phyloP scores from a whole-genome alignment of 2,329 filamentous ascomycete species.

The Alternaria solani region DNA sequence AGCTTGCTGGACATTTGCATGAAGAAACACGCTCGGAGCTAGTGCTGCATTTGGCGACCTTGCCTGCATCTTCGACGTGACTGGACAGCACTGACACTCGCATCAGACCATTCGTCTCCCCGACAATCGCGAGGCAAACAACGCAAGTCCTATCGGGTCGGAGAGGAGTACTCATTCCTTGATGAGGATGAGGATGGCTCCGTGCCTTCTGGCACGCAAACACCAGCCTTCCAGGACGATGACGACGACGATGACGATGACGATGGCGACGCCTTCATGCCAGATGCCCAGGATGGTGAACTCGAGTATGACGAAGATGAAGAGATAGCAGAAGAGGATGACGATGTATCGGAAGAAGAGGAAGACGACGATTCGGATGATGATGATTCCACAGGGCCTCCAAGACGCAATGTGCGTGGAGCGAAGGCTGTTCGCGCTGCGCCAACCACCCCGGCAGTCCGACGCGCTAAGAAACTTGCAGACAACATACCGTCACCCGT shows the following conservation, averaged over 20 bases:
- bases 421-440: conserved; percentile 15
- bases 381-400: conserved; percentile 17
- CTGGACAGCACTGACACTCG: conserved; percentile 6
- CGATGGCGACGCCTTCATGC: conserved; percentile 39
- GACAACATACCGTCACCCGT: conserved; percentile 17
- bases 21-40: background rate
- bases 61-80: background rate
- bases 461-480: conserved; percentile 8
- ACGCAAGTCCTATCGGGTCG: conserved; percentile 29
- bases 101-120: conserved; percentile 22
- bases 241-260: conserved; percentile 23
- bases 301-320: conserved; percentile 49
- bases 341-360: conserved; percentile 21
- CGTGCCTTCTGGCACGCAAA: conserved; percentile 17
- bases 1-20: background rate
- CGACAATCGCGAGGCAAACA: conserved; percentile 34
- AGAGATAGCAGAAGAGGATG: conserved; percentile 27
- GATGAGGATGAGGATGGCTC: conserved; percentile 31
- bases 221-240: conserved; percentile 17
- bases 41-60: conserved; percentile 6
- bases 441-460: conserved; percentile 8
- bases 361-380: conserved; percentile 26
- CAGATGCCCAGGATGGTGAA: conserved; percentile 35
- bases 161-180: conserved; percentile 33
- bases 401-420: conserved; percentile 12